Percentiles rank a stretch among this genome's conserved stretches.
Evolutionary conservation across 306 rosid genomes (phyloP).

Genomic region (Cucumis melo): DNA sequence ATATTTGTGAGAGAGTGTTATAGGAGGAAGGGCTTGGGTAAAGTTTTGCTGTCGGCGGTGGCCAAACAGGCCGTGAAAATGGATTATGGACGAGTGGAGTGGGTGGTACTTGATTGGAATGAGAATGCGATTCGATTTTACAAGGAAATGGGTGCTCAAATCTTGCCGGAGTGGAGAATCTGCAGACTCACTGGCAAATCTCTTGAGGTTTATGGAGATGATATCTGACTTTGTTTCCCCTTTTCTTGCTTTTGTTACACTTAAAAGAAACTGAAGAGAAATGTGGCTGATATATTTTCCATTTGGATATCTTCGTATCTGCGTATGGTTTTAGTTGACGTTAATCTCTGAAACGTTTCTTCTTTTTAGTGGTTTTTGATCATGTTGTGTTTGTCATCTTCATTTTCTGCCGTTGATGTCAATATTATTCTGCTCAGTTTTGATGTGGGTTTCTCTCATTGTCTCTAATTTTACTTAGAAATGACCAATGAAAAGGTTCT

Average conservation of each 20-base stretch:
- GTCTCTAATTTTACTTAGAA: not conserved
- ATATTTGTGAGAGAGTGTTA: constrained; percentile 69
- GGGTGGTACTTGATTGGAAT: constrained; percentile 91
- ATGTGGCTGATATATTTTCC: not conserved
- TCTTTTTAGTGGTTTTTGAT: not conserved
- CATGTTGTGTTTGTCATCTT: not conserved
- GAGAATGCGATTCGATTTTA: constrained; percentile 58
- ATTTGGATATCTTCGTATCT: not conserved
- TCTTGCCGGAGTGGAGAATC: constrained; percentile 70
- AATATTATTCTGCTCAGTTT: not conserved
- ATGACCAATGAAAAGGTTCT: not conserved
- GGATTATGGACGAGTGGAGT: constrained; percentile 80
- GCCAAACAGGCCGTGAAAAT: constrained; percentile 81
- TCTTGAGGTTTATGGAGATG: constrained; percentile 38
- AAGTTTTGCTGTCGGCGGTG: constrained; percentile 47
- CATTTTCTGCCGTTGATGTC: no score
- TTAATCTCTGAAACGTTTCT: not conserved
- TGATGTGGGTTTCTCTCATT: not conserved
- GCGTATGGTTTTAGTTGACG: not conserved
- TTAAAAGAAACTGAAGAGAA: not conserved
- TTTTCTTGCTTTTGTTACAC: not conserved
- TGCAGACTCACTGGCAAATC: constrained; percentile 69
- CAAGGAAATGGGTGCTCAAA: constrained; percentile 64
- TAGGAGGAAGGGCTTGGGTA: constrained; percentile 69
- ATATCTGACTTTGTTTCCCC: not conserved